Evolutionary conservation across 495 filamentous ascomycete species (phyloP).

Genomic region (Talaromyces stipitatus): DNA sequence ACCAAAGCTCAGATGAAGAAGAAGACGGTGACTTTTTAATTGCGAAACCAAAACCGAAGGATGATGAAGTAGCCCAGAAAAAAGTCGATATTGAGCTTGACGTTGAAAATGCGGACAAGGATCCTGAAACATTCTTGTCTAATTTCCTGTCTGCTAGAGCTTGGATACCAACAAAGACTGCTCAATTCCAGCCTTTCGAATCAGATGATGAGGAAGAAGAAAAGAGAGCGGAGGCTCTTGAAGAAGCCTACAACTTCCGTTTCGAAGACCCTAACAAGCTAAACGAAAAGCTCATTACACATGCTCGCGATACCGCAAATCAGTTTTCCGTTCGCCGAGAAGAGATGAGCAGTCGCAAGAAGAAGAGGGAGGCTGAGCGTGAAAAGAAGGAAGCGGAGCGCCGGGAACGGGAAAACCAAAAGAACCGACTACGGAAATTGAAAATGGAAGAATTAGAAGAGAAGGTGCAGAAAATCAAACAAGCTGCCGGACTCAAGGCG

Average conservation of each 20-base stretch:
- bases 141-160: conserved; percentile 86
- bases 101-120: conserved; percentile 70
- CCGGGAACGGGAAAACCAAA: conserved; percentile 67
- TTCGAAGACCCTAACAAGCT: conserved; percentile 84
- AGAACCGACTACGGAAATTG: conserved; percentile 72
- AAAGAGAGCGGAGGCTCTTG: conserved; percentile 72
- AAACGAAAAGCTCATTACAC: conserved; percentile 77
- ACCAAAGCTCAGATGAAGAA: conserved; percentile 32
- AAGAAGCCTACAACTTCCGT: conserved; percentile 91
- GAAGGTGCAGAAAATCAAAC: conserved; percentile 74
- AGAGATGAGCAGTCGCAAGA: conserved; percentile 66
- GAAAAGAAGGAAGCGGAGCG: conserved; percentile 72
- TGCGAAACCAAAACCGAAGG: conserved; percentile 31
- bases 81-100: conserved; percentile 49
- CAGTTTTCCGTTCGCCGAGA: conserved; percentile 78
- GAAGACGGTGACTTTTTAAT: conserved; percentile 71
- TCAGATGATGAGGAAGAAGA: conserved; percentile 88
- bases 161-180: conserved; percentile 62
- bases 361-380: conserved; percentile 66
- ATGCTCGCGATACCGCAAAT: conserved; percentile 75
- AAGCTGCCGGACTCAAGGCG: conserved; percentile 67
- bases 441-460: conserved; percentile 83
- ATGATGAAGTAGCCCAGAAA: conserved; percentile 34
- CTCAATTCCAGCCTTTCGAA: conserved; percentile 68
- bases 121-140: conserved; percentile 82